A percentile compares a stretch with the other conserved stretches of the same genome.
Evolutionary conservation across 208 protist genomes (phyloP).

Genomic region (Trypanosoma melophagium): DNA sequence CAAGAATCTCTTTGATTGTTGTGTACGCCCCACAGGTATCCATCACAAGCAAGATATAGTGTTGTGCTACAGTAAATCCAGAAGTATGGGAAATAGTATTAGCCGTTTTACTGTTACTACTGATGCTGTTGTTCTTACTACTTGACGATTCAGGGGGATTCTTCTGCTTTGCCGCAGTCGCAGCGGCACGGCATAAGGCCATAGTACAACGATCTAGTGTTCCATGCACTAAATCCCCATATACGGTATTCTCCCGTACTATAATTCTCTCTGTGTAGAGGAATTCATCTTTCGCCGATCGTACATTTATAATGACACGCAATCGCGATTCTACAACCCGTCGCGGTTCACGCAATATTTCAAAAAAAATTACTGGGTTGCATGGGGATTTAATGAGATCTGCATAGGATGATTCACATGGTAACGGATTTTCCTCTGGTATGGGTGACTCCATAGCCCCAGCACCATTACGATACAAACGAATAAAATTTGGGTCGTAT

Average conservation of each 20-base stretch:
- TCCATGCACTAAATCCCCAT: conserved; percentile 1
- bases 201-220: conserved; percentile 4
- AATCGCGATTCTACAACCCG: conserved; percentile 8
- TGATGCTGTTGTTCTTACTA: background rate
- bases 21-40: conserved; percentile 29
- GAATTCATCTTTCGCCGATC: conserved; percentile 2
- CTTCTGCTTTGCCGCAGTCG: too few relatives aligned
- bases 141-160: too few relatives aligned
- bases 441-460: background rate
- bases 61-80: conserved; percentile 9
- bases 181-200: background rate
- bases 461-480: conserved; percentile 38
- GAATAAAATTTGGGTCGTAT: conserved; percentile 48
- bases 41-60: conserved; percentile 37
- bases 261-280: conserved; percentile 28
- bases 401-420: background rate
- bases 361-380: conserved; percentile 9
- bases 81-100: too few relatives aligned
- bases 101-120: background rate
- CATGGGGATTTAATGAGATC: background rate
- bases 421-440: conserved; percentile 10
- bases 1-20: conserved; percentile 39
- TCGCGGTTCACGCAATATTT: conserved; percentile 15
- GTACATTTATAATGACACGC: conserved; percentile 14
- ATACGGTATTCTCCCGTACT: background rate